phyloP scores from a whole-genome alignment of 441 rosid species.

The Adansonia rubrostipa region DNA sequence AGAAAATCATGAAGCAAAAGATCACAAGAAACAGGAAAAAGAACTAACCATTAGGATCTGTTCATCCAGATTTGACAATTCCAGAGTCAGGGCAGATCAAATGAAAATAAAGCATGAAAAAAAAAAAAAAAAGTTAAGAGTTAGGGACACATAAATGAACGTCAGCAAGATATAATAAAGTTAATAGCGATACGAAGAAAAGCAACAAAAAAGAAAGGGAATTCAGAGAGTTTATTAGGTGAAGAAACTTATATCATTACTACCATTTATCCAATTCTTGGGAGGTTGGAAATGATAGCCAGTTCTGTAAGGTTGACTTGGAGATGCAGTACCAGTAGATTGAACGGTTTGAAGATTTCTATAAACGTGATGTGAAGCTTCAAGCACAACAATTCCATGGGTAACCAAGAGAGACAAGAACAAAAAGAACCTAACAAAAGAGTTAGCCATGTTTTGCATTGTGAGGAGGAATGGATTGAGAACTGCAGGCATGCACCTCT shows the following conservation, averaged over 20 bases:
- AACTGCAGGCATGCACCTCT: conserved; percentile 21
- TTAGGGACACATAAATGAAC: conserved; percentile 23
- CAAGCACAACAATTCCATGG: conserved; percentile 37
- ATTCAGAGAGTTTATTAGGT: not conserved
- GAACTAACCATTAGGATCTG: conserved; percentile 89
- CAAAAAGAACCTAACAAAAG: not conserved
- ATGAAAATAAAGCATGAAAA: not conserved
- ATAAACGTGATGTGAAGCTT: conserved; percentile 62
- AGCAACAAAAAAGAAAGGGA: conserved; percentile 15
- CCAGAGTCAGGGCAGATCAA: conserved; percentile 18
- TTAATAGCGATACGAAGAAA: not conserved
- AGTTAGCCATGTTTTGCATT: conserved; percentile 24
- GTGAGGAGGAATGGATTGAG: conserved; percentile 33
- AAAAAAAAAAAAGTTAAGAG: not conserved
- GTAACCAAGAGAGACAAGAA: conserved; percentile 29
- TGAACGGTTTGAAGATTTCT: conserved; percentile 34
- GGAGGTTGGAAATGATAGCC: conserved; percentile 82
- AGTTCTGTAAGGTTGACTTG: conserved; percentile 71
- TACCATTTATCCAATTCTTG: conserved; percentile 91
- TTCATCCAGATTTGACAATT: conserved; percentile 31
- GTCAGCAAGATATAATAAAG: not conserved
- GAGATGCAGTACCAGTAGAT: conserved; percentile 17
- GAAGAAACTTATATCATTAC: not conserved
- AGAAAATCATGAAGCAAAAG: conserved; percentile 10
- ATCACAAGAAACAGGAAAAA: not conserved